These are phyloP conservation scores for Pseudocercospora pini-densiflorae DNA, from an alignment of 2,329 filamentous ascomycete species.

Conservation along the genomic window DNA sequence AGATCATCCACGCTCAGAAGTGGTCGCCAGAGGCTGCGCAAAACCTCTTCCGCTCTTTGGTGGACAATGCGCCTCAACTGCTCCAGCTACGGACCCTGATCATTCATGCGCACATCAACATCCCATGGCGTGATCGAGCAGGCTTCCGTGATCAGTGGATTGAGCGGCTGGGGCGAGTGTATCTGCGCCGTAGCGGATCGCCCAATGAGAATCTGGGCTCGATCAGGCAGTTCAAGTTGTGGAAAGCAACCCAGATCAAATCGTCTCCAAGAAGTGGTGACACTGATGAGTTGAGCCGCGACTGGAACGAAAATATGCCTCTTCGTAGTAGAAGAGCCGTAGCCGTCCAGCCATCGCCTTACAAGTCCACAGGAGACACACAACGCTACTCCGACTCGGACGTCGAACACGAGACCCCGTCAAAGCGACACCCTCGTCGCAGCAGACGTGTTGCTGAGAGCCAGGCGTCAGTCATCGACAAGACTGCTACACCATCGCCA, in stretches of 20 bases:
- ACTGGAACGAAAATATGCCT: conserved; percentile 18
- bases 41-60: conserved; percentile 77
- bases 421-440: conserved; percentile 31
- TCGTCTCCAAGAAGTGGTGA: conserved; percentile 2
- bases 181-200: conserved; percentile 57
- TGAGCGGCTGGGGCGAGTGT: conserved; percentile 69
- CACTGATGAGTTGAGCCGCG: conserved; percentile 21
- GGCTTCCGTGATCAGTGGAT: conserved; percentile 80
- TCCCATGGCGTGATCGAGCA: conserved; percentile 78
- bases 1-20: conserved; percentile 77
- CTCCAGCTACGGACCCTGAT: conserved; percentile 70
- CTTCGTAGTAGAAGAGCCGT: conserved; percentile 26
- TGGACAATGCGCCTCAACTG: conserved; percentile 70
- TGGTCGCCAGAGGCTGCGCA: conserved; percentile 72
- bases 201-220: conserved; percentile 52
- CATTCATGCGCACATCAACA: conserved; percentile 78
- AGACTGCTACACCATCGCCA: conserved; percentile 29
- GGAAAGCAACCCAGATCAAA: conserved; percentile 38
- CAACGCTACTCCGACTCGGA: conserved; percentile 33
- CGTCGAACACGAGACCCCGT: conserved; percentile 13
- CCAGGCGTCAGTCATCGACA: conserved; percentile 26
- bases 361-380: conserved; percentile 31
- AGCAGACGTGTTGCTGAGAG: conserved; percentile 37
- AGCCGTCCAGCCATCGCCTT: conserved; percentile 34
- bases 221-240: conserved; percentile 47